These are phyloP conservation scores for Rhynchospora pubera DNA, from an alignment of 176 grass and related monocot species.

Conservation along the genomic window DNA sequence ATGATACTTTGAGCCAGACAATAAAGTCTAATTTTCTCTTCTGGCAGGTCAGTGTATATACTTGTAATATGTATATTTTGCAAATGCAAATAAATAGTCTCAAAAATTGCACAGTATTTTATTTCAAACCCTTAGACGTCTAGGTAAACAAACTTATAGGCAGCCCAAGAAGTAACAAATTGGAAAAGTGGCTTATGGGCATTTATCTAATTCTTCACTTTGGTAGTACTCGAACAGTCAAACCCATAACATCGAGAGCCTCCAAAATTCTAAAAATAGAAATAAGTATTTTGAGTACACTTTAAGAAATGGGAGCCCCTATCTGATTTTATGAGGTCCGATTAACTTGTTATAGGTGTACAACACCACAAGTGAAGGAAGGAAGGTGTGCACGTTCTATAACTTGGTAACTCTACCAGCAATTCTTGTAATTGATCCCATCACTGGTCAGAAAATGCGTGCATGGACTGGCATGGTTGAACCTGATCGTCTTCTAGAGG, in stretches of 20 bases:
- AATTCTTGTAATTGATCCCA: slow-evolving; percentile 75
- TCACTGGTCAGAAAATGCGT: slow-evolving; percentile 90
- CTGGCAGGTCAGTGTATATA: slow-evolving; percentile 75
- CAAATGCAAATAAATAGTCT: neutral
- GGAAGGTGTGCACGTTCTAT: slow-evolving; percentile 93
- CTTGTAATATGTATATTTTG: neutral
- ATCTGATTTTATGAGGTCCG: neutral
- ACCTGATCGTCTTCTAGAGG: slow-evolving; percentile 86
- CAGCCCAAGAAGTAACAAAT: neutral
- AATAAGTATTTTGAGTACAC: neutral
- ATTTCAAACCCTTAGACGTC: neutral
- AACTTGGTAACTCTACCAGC: slow-evolving; percentile 69
- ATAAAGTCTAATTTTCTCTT: slow-evolving; percentile 94
- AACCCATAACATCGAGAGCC: neutral
- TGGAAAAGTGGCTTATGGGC: neutral
- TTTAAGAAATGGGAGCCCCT: neutral
- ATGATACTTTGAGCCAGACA: slow-evolving; percentile 74
- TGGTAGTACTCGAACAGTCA: neutral
- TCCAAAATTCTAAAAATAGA: neutral
- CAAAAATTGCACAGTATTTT: neutral
- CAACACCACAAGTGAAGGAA: slow-evolving; percentile 71
- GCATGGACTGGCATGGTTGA: slow-evolving; percentile 92
- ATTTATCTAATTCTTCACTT: too few relatives aligned
- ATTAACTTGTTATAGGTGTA: slow-evolving; percentile 46
- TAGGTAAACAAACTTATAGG: neutral